A percentile compares a stretch with the other conserved stretches of the same genome.
phyloP scores from a whole-genome alignment of 805 yeast genomes.

The Schizosaccharomyces cryophilus region DNA sequence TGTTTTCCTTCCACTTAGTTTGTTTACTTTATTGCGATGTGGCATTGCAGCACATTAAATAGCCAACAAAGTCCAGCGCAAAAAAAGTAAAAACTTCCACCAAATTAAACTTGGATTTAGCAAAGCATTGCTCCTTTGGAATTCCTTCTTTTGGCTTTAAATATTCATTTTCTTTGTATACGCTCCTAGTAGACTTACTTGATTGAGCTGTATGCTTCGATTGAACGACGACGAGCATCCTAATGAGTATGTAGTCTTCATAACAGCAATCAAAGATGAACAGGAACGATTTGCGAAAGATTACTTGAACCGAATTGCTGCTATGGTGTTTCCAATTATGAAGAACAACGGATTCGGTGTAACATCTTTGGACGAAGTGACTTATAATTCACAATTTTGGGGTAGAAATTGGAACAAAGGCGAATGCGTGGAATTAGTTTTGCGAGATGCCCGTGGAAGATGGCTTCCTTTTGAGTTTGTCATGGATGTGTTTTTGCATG shows the following conservation, averaged over 20 bases:
- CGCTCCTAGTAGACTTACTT: too few relatives aligned
- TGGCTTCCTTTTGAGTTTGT: conserved; percentile 5
- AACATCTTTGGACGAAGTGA: conserved; percentile 8
- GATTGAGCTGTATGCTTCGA: conserved; percentile 1
- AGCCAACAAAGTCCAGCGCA: too few relatives aligned
- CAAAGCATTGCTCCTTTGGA: too few relatives aligned
- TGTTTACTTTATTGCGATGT: too few relatives aligned
- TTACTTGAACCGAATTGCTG: conserved; percentile 8
- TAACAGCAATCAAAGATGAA: conserved; percentile 6
- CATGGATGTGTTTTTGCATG: conserved; percentile 9
- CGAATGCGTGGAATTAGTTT: conserved; percentile 7
- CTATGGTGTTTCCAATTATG: conserved; percentile 10
- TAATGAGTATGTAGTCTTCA: conserved; percentile 8
- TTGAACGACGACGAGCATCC: conserved; percentile 4
- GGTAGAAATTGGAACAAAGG: conserved; percentile 10
- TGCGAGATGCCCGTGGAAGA: conserved; percentile 5
- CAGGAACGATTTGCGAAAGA: conserved; percentile 4
- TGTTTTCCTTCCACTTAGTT: too few relatives aligned
- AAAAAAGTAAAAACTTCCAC: too few relatives aligned
- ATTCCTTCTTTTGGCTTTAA: too few relatives aligned
- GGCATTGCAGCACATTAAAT: too few relatives aligned
- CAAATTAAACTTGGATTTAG: too few relatives aligned
- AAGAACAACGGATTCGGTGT: conserved; percentile 6
- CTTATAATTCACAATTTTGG: conserved; percentile 8
- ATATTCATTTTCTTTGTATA: too few relatives aligned